Evolutionary conservation across 306 rosid genomes (phyloP).

Genomic region (Cyclanthera cordifolia): DNA sequence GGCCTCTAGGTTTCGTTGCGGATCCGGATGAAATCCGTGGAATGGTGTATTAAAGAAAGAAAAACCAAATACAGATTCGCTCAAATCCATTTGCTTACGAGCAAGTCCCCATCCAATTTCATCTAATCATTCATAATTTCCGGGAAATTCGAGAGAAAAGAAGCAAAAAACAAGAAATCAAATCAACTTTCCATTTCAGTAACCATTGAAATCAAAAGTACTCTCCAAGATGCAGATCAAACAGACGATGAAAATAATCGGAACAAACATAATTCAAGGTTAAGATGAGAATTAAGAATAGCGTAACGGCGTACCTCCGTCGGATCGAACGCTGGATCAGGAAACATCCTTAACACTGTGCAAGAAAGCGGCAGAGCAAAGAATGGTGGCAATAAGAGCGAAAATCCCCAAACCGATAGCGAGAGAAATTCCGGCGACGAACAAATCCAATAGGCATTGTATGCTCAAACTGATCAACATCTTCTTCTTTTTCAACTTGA

Average conservation of each 20-base stretch:
- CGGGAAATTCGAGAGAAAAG: not conserved
- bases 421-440: slow-evolving; percentile 57
- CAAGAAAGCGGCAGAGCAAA: slow-evolving; percentile 57
- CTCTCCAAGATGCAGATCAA: not conserved
- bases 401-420: slow-evolving; percentile 40
- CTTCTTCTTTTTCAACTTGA: not conserved
- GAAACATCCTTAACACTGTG: slow-evolving; percentile 37
- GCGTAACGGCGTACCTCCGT: not conserved
- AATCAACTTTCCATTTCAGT: not conserved
- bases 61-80: not conserved
- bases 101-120: not conserved
- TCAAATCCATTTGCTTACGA: not conserved
- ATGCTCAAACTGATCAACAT: slow-evolving; percentile 34
- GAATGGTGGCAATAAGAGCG: slow-evolving; percentile 52
- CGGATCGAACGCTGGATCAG: slow-evolving; percentile 15
- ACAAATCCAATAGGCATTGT: slow-evolving; percentile 50
- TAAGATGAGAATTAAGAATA: not conserved
- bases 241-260: not conserved
- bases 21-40: slow-evolving; percentile 81
- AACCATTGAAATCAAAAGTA: not conserved
- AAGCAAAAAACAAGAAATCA: not conserved
- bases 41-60: slow-evolving; percentile 65
- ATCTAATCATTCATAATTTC: not conserved
- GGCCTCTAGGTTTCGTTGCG: slow-evolving; percentile 73
- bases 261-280: not conserved